Evolutionary conservation across 2,329 filamentous ascomycete species (phyloP), one percentile per base, ranked within the genome.

Genomic region (Aureobasidium sp.): DNA sequence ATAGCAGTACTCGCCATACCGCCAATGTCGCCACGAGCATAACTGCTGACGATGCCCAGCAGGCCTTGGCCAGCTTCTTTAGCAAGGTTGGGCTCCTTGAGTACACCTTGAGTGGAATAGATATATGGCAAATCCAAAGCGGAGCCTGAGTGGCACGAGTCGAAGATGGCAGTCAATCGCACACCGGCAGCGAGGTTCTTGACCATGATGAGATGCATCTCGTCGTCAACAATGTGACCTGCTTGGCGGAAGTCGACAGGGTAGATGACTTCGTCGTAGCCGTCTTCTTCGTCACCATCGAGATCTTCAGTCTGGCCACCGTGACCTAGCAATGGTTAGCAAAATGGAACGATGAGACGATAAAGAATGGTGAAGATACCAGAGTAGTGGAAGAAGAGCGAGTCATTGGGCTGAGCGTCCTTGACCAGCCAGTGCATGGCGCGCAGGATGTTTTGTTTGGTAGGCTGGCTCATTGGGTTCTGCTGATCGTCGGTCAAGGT

Each of bases 381-480:
- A 42, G 92, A 96, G 74, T 96, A 97, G 76, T 97, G 93, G 79
- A 97, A 97, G 77, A 97, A 97, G 7, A 97, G 82, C 5, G 93
- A 96, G 73, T 97, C 93, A 72, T 97, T 96, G 0, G 91, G 89
- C 62, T 84, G 84, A 5, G 93, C 92, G 71, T 96, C 92, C 76
- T 96, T 96, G 62, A 97, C 91, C 25, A 97, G 79, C 93, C 93
- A 97, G 73, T 97, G 92, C 93, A 97, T 97, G 34, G 93, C 93
- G 59, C 93, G 85, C 41, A 97, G 76, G 61, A 97, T 96, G 72
- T 97, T 97, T 67, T 90, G 89, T 75, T 97, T 97, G 5, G 91
- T 96, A 9, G 93, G 93, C 77, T 96, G 91, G 76, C 91, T 96
- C 89, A 97, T 96, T 30, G 91, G 90, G 69, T 96, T 96, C 74